phyloP scores from a whole-genome alignment of 208 protist species.

The Trypanosomatidae sp. region DNA sequence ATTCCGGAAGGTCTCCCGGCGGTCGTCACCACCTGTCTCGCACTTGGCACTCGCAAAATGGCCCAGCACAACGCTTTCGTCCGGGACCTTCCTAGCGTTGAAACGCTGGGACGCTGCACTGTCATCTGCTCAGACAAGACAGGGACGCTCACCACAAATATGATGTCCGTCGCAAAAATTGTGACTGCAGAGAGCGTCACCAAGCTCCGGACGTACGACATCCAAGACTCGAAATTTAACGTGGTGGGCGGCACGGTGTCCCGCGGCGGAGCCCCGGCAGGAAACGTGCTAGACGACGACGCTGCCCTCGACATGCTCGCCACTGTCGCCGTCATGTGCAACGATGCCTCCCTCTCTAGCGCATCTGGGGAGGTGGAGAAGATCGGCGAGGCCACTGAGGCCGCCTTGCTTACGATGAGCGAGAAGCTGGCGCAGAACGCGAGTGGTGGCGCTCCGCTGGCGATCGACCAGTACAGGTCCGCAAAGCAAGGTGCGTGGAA shows the following conservation, averaged over 20 bases:
- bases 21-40: conserved; percentile 96
- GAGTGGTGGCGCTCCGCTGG: background rate
- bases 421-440: conserved; percentile 74
- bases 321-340: conserved; percentile 71
- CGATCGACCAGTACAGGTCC: conserved; percentile 34
- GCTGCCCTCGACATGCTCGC: conserved; percentile 60
- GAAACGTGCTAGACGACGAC: conserved; percentile 29
- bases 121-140: conserved; percentile 99
- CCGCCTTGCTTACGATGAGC: conserved; percentile 85
- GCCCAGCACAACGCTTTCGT: conserved; percentile 96
- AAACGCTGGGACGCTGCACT: conserved; percentile 97
- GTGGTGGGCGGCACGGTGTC: conserved; percentile 38
- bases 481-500: conserved; percentile 38
- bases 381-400: conserved; percentile 91
- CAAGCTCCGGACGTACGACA: conserved; percentile 30
- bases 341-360: conserved; percentile 65
- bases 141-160: conserved; percentile 98
- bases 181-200: conserved; percentile 33
- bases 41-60: conserved; percentile 96
- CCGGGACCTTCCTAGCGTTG: conserved; percentile 95
- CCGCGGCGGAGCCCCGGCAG: background rate
- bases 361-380: conserved; percentile 48
- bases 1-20: conserved; percentile 98
- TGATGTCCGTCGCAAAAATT: conserved; percentile 94
- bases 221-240: conserved; percentile 64